These are phyloP conservation scores for Curvularia verruculosa DNA, from an alignment of 2,329 filamentous ascomycete genomes.

Conservation along the genomic window DNA sequence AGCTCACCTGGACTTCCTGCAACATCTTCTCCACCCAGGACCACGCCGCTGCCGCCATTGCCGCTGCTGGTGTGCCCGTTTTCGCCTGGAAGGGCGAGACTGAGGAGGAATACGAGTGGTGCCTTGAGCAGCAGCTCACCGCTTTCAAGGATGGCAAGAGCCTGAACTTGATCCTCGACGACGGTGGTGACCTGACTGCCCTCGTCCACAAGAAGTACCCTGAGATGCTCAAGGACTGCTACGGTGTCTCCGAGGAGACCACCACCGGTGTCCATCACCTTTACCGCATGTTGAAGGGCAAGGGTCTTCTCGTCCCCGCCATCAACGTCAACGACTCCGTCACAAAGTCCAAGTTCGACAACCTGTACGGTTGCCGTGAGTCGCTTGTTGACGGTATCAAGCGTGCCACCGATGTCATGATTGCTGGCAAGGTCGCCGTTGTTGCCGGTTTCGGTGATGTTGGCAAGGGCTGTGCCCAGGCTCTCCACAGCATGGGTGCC, in stretches of 20 bases:
- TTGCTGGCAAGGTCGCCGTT: constrained; percentile 97
- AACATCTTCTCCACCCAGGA: constrained; percentile 99
- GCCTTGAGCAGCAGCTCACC: constrained; percentile 94
- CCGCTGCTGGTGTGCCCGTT: constrained; percentile 88
- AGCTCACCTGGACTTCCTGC: constrained; percentile 98
- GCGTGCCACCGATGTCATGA: constrained; percentile 99
- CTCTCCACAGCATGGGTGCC: constrained; percentile 95
- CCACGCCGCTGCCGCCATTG: constrained; percentile 97
- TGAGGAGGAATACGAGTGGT: constrained; percentile 99
- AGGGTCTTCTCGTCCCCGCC: constrained; percentile 83
- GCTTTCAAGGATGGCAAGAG: constrained; percentile 97
- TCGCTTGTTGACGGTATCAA: constrained; percentile 99
- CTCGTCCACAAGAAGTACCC: constrained; percentile 99
- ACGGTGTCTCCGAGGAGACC: constrained; percentile 98
- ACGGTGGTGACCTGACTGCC: constrained; percentile 94
- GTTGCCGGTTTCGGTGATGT: constrained; percentile 99
- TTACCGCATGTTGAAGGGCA: constrained; percentile 89
- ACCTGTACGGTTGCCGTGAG: constrained; percentile 99
- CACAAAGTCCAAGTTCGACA: constrained; percentile 99
- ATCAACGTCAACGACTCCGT: constrained; percentile 99
- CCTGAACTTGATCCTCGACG: constrained; percentile 98
- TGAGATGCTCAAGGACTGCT: constrained; percentile 97
- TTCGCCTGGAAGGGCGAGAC: constrained; percentile 90
- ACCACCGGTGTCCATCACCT: constrained; percentile 99
- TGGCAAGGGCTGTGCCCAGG: constrained; percentile 97